phyloP scores from a whole-genome alignment of 768 basidiomycete species.

The Trametes meyenii region DNA sequence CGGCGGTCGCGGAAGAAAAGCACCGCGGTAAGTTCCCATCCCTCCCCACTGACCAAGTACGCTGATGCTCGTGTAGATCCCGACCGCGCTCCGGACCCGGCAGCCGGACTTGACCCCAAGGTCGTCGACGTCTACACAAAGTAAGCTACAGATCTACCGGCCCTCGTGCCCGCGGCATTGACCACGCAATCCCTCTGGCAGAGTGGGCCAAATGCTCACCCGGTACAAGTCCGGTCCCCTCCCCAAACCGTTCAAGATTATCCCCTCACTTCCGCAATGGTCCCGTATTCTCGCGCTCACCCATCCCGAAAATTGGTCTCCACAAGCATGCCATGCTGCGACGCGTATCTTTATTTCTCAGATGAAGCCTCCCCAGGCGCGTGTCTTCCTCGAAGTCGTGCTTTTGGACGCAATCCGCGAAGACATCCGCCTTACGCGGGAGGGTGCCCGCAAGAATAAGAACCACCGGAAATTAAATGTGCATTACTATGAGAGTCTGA shows the following conservation, averaged over 20 bases:
- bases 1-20: conserved; percentile 61
- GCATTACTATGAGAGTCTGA: conserved; percentile 93
- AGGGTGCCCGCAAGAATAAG: conserved; percentile 37
- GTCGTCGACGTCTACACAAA: conserved; percentile 93
- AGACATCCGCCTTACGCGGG: conserved; percentile 63
- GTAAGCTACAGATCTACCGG: conserved; percentile 47
- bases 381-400: conserved; percentile 90
- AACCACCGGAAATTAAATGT: conserved; percentile 85
- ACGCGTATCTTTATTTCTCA: conserved; percentile 96
- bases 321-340: conserved; percentile 92
- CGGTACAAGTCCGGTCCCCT: conserved; percentile 93
- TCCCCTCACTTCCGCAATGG: conserved; percentile 95
- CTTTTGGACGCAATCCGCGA: conserved; percentile 87
- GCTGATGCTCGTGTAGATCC: conserved; percentile 41
- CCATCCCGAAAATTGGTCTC: conserved; percentile 90
- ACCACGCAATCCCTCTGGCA: conserved; percentile 35
- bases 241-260: conserved; percentile 97
- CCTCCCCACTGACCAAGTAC: conserved; percentile 11
- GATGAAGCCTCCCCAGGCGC: conserved; percentile 93
- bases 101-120: conserved; percentile 86
- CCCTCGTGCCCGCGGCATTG: background rate
- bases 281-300: conserved; percentile 94
- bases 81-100: conserved; percentile 62
- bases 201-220: conserved; percentile 82
- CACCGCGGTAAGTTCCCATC: conserved; percentile 48